These are phyloP conservation scores for Agaricus subrufescens DNA, from an alignment of 768 basidiomycete species.

Conservation along the genomic window DNA sequence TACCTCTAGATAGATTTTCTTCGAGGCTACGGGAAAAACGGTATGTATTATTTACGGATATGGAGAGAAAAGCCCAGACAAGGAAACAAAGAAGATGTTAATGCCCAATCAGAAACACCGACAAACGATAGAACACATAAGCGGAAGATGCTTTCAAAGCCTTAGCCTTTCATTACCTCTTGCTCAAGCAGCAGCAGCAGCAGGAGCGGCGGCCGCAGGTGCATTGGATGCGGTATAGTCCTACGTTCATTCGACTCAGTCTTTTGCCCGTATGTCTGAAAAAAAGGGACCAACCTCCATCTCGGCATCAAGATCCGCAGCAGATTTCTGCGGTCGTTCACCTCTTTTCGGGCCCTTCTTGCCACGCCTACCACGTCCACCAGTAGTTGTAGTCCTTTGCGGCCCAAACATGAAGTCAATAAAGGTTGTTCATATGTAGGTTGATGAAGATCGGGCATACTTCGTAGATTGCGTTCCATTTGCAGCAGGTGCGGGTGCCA, in stretches of 20 bases:
- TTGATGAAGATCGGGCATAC: slow-evolving; percentile 18
- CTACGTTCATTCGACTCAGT: background rate
- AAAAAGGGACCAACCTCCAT: slow-evolving; percentile 67
- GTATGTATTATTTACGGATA: background rate
- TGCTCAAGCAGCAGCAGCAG: background rate
- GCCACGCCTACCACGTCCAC: slow-evolving; percentile 43
- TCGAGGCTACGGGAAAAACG: background rate
- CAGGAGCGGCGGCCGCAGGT: slow-evolving; percentile 2
- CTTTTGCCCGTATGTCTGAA: background rate
- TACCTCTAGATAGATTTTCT: background rate
- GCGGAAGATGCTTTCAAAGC: background rate
- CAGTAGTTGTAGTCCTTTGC: slow-evolving; percentile 18
- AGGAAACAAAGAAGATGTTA: background rate
- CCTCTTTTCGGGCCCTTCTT: slow-evolving; percentile 35
- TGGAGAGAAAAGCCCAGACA: background rate
- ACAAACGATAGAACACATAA: background rate
- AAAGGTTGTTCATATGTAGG: slow-evolving; percentile 6
- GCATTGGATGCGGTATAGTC: slow-evolving; percentile 8
- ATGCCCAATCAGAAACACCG: background rate
- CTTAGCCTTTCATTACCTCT: background rate
- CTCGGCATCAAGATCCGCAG: slow-evolving; percentile 92
- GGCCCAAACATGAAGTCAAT: slow-evolving; percentile 15
- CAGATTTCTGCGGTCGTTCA: slow-evolving; percentile 73
- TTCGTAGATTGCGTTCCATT: slow-evolving; percentile 21
- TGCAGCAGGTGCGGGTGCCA: slow-evolving; percentile 63